phyloP scores from a whole-genome alignment of 2,329 filamentous ascomycete species.

The Verticillium dahliae region DNA sequence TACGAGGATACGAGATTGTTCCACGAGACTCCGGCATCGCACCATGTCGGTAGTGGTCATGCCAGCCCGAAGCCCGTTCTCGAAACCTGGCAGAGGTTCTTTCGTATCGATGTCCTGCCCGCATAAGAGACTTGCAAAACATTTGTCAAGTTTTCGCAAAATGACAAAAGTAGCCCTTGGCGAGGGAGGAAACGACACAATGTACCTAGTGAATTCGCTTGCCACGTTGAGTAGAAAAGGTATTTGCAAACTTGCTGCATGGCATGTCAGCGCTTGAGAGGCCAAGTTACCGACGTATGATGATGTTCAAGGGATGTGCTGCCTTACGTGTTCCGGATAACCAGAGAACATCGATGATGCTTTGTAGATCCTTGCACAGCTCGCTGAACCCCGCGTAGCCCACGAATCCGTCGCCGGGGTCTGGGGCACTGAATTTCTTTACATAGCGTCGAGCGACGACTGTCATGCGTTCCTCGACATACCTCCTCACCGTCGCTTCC shows the following conservation, averaged over 20 bases:
- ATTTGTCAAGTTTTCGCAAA: constrained; percentile 73
- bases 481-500: constrained; percentile 53
- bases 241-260: constrained; percentile 67
- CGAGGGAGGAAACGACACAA: constrained; percentile 64
- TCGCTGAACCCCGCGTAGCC: constrained; percentile 59
- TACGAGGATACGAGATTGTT: constrained; percentile 65
- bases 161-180: constrained; percentile 64
- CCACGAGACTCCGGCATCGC: constrained; percentile 72
- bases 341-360: constrained; percentile 77
- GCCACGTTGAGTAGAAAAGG: constrained; percentile 78
- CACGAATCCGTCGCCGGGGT: constrained; percentile 38
- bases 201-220: constrained; percentile 63
- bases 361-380: constrained; percentile 67
- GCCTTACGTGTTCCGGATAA: constrained; percentile 73
- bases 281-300: neutral
- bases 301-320: neutral
- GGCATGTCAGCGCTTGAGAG: neutral
- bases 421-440: constrained; percentile 47
- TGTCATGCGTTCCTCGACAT: constrained; percentile 45
- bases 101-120: constrained; percentile 61
- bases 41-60: constrained; percentile 82
- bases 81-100: constrained; percentile 64
- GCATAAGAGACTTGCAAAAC: constrained; percentile 69
- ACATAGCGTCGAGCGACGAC: constrained; percentile 51
- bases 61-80: constrained; percentile 52